Base-by-base conservation (phyloP, 345 rosid genomes). In the Salix suchowensis region DNA sequence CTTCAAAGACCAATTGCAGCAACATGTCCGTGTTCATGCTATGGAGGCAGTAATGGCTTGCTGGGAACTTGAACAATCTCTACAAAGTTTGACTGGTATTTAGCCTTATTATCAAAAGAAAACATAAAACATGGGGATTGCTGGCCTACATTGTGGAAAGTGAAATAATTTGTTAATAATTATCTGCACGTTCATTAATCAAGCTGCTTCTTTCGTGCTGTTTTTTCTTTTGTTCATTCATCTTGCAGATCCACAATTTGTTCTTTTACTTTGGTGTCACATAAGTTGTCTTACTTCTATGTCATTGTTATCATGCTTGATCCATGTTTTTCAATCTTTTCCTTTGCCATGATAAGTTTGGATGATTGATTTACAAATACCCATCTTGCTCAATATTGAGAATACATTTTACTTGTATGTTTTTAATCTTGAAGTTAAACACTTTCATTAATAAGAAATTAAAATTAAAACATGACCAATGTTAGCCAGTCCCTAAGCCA, bases 41-140 rank as follows among this genome's bases (percentile, higher is more conserved):
- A 91, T 92, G 95, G 96, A 92, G 85, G 96, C 96, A 30, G 92
- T 91, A 30, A 89, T 92, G 88, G 94, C 94, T 76, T 89, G 94
- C 78, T 91, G 92, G 94, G 92, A 91, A 64, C 91, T 92, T 66
- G 95, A 91, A 84, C 95, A 91, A 61, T 82, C 93, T 46, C 81
- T 92, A 14, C 95, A 91, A 85, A 85, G 89, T 77, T 75, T 92
- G 70, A 88, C 97, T 2, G 94, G 97, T 89, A 77, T 30, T 69
- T 66, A 65, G 48, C 46, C 10, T 19, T 70, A 4, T 23, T 68
- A 14, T 67, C 19, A 21, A 58, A 77, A 6, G 52, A 44, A 13
- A 39, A 44, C 21, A 11, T 42, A 70, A 18, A 18, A 30, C 42
- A 44, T 16, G 4, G n/a, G 30, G 40, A 44, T 46, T 74, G 58